These are phyloP conservation scores for Dorcoceras hygrometricum DNA, from an alignment of 257 asterid genomes.

Conservation along the genomic window DNA sequence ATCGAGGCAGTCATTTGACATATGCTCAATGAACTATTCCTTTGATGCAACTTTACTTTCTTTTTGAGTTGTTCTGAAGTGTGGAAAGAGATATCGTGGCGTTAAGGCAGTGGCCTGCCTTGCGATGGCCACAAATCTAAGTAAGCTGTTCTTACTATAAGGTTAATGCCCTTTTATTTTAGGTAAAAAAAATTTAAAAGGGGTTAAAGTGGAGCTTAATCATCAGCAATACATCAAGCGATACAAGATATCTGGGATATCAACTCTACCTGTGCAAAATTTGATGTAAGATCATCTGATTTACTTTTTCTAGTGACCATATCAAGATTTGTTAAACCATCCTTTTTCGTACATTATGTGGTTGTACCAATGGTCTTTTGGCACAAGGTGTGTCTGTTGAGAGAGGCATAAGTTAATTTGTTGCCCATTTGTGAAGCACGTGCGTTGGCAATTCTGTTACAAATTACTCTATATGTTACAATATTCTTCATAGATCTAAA, in stretches of 20 bases:
- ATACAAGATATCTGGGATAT: conserved; percentile 44
- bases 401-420: background rate
- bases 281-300: conserved; percentile 45
- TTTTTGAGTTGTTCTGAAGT: background rate
- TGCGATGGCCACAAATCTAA: too few relatives aligned
- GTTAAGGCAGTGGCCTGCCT: too few relatives aligned
- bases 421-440: background rate
- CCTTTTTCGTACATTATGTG: background rate
- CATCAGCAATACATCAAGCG: conserved; percentile 36
- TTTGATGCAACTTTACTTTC: background rate
- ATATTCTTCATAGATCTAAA: background rate
- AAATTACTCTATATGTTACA: background rate
- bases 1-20: background rate
- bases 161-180: too few relatives aligned
- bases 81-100: background rate
- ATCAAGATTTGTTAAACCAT: background rate
- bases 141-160: too few relatives aligned
- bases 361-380: background rate
- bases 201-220: conserved; percentile 43
- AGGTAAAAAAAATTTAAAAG: conserved; percentile 57
- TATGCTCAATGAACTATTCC: background rate
- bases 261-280: conserved; percentile 28
- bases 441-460: background rate
- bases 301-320: background rate
- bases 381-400: background rate